These are phyloP conservation scores for Cicer pinnatifidum DNA, from an alignment of 306 rosid genomes.

Conservation along the genomic window DNA sequence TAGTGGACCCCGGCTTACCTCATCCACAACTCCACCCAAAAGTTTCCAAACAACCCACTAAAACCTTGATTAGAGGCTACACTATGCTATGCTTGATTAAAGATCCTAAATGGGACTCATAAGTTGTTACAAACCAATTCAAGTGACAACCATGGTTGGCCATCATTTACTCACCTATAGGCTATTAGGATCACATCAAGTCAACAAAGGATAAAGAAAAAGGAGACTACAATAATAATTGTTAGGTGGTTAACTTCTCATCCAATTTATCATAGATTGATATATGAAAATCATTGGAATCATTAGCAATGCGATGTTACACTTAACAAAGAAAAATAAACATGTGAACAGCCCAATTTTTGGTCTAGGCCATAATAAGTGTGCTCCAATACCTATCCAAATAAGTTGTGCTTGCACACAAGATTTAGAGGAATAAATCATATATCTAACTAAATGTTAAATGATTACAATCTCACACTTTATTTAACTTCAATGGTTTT, in stretches of 20 bases:
- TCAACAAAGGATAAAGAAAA: conserved; percentile 19
- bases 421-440: not conserved
- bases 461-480: no score
- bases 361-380: not conserved
- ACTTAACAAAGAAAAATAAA: not conserved
- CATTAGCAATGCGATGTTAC: no score
- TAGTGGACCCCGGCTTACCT: conserved; percentile 30
- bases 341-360: conserved; percentile 23
- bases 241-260: not conserved
- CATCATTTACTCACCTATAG: conserved; percentile 2
- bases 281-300: no score
- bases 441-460: not conserved
- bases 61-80: conserved; percentile 34
- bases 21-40: conserved; percentile 29
- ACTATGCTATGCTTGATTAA: conserved; percentile 35
- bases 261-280: no score
- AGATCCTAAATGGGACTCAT: not conserved
- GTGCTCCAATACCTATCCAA: conserved; percentile 38
- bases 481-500: no score
- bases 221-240: not conserved
- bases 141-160: conserved; percentile 26
- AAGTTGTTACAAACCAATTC: conserved; percentile 39
- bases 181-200: conserved; percentile 33
- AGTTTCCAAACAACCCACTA: conserved; percentile 37
- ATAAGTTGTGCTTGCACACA: conserved; percentile 7